phyloP scores from a whole-genome alignment of 2,329 filamentous ascomycete species.

The Coniochaeta ligniaria region DNA sequence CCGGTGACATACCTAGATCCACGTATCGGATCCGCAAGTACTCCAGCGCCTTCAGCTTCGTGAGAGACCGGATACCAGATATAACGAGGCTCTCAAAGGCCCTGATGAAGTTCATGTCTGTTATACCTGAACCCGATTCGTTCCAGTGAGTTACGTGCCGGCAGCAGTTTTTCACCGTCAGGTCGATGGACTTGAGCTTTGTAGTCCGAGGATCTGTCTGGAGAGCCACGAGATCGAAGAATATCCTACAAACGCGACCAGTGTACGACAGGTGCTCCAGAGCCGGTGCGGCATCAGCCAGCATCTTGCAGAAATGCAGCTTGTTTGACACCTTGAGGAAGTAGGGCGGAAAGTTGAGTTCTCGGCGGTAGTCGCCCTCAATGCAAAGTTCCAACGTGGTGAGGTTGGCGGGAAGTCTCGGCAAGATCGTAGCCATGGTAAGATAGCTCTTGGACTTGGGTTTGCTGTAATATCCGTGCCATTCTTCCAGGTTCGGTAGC shows the following conservation, averaged over 20 bases:
- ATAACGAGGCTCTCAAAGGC: slow-evolving; percentile 64
- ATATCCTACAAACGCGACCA: slow-evolving; percentile 61
- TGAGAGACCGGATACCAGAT: slow-evolving; percentile 53
- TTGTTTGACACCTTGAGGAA: slow-evolving; percentile 52
- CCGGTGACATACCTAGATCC: slow-evolving; percentile 49
- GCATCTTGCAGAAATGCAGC: slow-evolving; percentile 57
- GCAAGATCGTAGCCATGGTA: slow-evolving; percentile 58
- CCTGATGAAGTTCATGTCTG: slow-evolving; percentile 64
- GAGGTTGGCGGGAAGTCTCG: slow-evolving; percentile 48
- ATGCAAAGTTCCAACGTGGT: slow-evolving; percentile 60
- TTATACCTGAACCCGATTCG: slow-evolving; percentile 62
- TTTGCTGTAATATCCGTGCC: slow-evolving; percentile 61
- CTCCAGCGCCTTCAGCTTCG: slow-evolving; percentile 49
- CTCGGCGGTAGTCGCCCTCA: slow-evolving; percentile 64
- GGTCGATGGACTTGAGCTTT: slow-evolving; percentile 57
- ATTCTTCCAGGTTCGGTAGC: slow-evolving; percentile 57
- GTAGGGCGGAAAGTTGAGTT: slow-evolving; percentile 52
- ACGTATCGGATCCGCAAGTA: slow-evolving; percentile 68
- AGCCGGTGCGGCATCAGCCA: slow-evolving; percentile 53
- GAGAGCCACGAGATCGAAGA: slow-evolving; percentile 54
- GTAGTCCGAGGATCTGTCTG: slow-evolving; percentile 39
- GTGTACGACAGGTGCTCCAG: slow-evolving; percentile 67
- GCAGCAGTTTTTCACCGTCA: slow-evolving; percentile 71
- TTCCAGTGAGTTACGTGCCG: slow-evolving; percentile 46
- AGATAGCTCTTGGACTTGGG: slow-evolving; percentile 69